Evolutionary conservation across 768 basidiomycete species (phyloP), one percentile per base, ranked within the genome.

Genomic region (Tulasnella calospora): DNA sequence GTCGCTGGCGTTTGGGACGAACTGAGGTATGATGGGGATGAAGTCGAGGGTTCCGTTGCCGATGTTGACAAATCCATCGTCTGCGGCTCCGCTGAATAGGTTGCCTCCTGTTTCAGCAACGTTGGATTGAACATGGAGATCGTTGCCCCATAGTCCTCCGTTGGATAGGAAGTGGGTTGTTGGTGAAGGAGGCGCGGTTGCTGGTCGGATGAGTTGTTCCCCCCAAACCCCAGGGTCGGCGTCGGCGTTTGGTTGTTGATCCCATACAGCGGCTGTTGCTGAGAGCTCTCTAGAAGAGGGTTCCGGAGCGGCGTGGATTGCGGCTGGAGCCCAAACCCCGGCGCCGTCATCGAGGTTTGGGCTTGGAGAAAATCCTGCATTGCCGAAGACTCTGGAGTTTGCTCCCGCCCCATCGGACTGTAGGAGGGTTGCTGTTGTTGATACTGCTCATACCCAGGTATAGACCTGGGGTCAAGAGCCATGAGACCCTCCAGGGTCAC

Each of bases 301-400:
- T 74, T 57, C 75, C 21, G 51, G 23, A 44, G 41, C 61, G 77
- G 71, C 77, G 77, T 57, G 41, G 69, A 73, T 57, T 33, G 77
- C 15, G 61, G 61, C 30, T 70, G 41, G 77, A 71, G 69, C 77
- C 77, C 77, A 78, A 78, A 78, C 77, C 77, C 71, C 77, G 77
- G 15, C 30, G 77, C 71, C 77, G 77, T 9, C 40, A 78, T 76
- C 57, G 77, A 46, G 69, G 77, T 71, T 78, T 78, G 77, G 77
- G 77, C 75, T 41, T 73, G 13, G 69, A 35, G 70, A 78, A 78
- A 78, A 78, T 69, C 77, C 77, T 67, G 70, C 77, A 78, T 72
- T 3, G 40, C 9, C 13, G 71, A 40, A 36, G 71, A 30, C 13
- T 27, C n/a, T 0, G 30, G 38, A n/a, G 71, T 30, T 35, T 67